Percentiles rank a stretch among this genome's conserved stretches.
Conservation (phyloP, 78 protist genomes). For the Dictyostelium intermedium region DNA sequence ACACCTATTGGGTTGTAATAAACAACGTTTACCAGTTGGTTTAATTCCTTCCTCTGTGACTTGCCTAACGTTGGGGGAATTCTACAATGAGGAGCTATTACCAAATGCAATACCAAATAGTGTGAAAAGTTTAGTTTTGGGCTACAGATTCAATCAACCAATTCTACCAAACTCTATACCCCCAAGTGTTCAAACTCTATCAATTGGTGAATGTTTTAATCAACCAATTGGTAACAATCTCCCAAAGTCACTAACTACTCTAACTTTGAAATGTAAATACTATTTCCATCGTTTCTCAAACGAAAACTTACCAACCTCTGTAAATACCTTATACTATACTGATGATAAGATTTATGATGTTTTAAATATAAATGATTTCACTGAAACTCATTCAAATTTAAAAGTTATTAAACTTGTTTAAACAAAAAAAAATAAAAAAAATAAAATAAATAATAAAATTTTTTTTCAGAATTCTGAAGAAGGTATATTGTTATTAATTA, state of each 20-base stretch:
- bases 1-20: neutral
- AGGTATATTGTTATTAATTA: too few species aligned
- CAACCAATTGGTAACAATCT: neutral
- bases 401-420: neutral
- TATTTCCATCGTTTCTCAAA: neutral
- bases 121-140: neutral
- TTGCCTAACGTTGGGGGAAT: neutral
- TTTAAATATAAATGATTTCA: conserved; percentile 1
- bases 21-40: neutral
- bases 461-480: too few species aligned
- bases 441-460: too few species aligned
- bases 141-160: neutral
- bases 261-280: neutral
- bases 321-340: neutral
- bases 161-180: neutral
- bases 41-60: neutral
- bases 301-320: neutral
- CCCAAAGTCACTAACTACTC: neutral
- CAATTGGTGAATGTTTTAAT: neutral
- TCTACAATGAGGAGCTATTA: neutral
- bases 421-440: neutral
- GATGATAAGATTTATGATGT: neutral
- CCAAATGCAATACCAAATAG: neutral
- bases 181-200: neutral
- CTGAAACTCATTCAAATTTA: neutral